phyloP scores from a whole-genome alignment of 176 grass and related monocot species.

The Triticum dicoccoides region DNA sequence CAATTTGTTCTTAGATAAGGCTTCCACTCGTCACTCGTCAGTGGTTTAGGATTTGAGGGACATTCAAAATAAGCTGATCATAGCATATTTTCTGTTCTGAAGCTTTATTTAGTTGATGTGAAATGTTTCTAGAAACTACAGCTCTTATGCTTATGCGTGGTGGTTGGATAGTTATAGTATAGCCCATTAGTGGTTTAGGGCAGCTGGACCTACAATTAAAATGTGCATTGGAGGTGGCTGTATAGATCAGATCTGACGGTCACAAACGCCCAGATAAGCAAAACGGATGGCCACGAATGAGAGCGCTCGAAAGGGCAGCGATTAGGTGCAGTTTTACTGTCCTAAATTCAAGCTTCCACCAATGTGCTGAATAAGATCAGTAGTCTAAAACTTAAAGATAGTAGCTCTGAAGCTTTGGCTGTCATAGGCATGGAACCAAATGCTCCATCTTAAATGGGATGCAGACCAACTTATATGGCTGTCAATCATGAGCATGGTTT shows the following conservation, averaged over 20 bases:
- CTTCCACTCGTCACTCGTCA: not conserved
- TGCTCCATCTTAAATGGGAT: not conserved
- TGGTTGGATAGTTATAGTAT: not conserved
- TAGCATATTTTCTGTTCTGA: not conserved
- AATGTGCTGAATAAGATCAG: not conserved
- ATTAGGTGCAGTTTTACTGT: not conserved
- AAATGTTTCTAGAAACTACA: not conserved
- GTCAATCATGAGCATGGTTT: not conserved
- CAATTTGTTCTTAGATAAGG: not conserved
- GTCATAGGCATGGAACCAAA: not conserved
- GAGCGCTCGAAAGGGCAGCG: too few relatives aligned
- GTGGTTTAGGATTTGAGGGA: not conserved
- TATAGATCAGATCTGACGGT: too few relatives aligned
- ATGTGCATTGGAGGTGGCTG: too few relatives aligned
- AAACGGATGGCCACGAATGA: too few relatives aligned
- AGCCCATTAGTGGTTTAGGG: too few relatives aligned
- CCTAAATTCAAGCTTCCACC: not conserved
- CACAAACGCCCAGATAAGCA: too few relatives aligned
- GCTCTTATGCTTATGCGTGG: not conserved
- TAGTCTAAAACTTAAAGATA: slow-evolving; percentile 1
- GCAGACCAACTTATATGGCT: not conserved
- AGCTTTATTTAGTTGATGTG: not conserved
- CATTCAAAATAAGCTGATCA: not conserved
- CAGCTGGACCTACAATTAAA: too few relatives aligned
- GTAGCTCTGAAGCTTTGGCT: not conserved